phyloP scores from a whole-genome alignment of 495 filamentous ascomycete genomes.

The Cercophora sp. region DNA sequence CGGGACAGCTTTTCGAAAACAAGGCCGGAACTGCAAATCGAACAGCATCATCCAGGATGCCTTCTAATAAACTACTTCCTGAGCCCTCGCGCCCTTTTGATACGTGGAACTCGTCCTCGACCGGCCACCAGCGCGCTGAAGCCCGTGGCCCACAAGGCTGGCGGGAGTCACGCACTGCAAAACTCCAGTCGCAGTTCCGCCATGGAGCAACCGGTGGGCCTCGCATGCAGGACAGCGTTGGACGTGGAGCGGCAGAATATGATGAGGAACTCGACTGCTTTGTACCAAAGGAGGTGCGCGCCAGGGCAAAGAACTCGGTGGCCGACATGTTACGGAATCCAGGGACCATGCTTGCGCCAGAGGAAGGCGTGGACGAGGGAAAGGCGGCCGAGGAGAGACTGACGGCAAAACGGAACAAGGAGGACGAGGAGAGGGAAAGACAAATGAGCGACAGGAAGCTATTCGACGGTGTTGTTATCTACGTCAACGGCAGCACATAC shows the following conservation, averaged over 20 bases:
- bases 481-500: slow-evolving; percentile 84
- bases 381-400: slow-evolving; percentile 28
- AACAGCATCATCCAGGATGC: no score
- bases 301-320: slow-evolving; percentile 37
- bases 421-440: slow-evolving; percentile 31
- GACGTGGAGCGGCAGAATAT: slow-evolving; percentile 46
- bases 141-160: slow-evolving; percentile 60
- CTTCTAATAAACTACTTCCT: no score
- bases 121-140: slow-evolving; percentile 77
- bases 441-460: slow-evolving; percentile 37
- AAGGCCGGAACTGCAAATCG: no score
- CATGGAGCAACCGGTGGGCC: slow-evolving; percentile 46
- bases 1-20: no score
- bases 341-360: slow-evolving; percentile 33
- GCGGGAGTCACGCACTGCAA: slow-evolving; percentile 62
- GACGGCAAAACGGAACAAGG: slow-evolving; percentile 27
- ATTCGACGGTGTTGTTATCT: slow-evolving; percentile 66
- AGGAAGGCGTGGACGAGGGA: neutral
- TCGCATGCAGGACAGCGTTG: slow-evolving; percentile 55
- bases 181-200: slow-evolving; percentile 65
- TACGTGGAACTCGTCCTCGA: slow-evolving; percentile 74
- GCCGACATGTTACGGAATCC: slow-evolving; percentile 47
- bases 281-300: slow-evolving; percentile 40
- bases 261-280: slow-evolving; percentile 44
- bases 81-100: no score